phyloP scores from a whole-genome alignment of 2,329 filamentous ascomycete species.

The Corinectria fuckeliana region DNA sequence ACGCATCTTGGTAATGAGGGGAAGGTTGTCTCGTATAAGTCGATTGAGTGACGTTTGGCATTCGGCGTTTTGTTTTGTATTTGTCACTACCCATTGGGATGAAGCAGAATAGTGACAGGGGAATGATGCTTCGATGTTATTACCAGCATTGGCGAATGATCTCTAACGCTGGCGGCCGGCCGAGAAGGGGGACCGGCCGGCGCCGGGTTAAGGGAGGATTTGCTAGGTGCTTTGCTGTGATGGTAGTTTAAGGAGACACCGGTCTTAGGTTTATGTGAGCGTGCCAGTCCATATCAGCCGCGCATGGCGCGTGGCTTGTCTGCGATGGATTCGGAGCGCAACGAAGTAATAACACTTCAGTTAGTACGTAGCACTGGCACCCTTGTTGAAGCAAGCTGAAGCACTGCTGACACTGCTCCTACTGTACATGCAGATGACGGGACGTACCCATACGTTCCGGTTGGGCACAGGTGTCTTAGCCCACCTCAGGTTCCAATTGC shows the following conservation, averaged over 20 bases:
- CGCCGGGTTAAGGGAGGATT: no score
- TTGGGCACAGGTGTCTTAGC: no score
- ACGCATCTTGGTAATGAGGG: conserved; percentile 13
- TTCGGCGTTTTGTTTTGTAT: neutral
- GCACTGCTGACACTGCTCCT: neutral
- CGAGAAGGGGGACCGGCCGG: neutral
- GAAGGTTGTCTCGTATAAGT: neutral
- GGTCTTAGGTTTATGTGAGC: no score
- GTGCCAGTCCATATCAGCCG: no score
- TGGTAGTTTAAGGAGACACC: no score
- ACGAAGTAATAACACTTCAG: no score
- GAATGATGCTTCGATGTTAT: neutral
- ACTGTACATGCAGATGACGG: no score
- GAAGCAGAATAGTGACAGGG: neutral
- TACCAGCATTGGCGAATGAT: neutral
- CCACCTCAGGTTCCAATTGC: neutral
- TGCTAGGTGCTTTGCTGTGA: no score
- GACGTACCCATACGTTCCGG: no score
- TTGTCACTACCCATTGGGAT: no score
- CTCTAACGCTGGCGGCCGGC: neutral
- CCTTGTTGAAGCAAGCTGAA: neutral
- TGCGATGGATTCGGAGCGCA: no score
- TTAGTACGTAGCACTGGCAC: neutral
- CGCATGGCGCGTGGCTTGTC: no score
- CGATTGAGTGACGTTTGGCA: neutral